Conservation (phyloP, 2,329 filamentous ascomycete genomes). For the Colletotrichum brevisporum region DNA sequence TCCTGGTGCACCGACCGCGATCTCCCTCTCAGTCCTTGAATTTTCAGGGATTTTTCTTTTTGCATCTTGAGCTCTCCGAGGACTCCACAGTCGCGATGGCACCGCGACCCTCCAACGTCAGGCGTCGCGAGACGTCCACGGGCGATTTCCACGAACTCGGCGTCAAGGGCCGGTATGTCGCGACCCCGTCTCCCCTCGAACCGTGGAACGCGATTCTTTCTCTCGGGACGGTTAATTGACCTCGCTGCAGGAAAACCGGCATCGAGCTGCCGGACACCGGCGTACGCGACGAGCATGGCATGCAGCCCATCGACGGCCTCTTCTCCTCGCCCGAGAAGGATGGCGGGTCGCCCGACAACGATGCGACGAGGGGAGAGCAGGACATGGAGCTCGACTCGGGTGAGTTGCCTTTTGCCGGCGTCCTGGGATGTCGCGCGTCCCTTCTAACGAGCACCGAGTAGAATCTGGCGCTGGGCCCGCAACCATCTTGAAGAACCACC, state of each 20-base stretch:
- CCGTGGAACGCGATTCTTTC: background rate
- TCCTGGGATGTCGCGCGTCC: background rate
- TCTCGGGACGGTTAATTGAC: background rate
- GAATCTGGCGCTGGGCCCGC: slow-evolving; percentile 68
- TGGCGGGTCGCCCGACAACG: slow-evolving; percentile 44
- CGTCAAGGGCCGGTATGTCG: slow-evolving; percentile 62
- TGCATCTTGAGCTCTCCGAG: background rate
- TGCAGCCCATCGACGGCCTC: slow-evolving; percentile 88
- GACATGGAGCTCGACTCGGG: slow-evolving; percentile 69
- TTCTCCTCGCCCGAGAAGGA: slow-evolving; percentile 87
- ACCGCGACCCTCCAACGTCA: slow-evolving; percentile 32
- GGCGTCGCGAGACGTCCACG: slow-evolving; percentile 51
- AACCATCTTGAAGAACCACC: slow-evolving; percentile 64
- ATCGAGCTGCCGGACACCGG: slow-evolving; percentile 84
- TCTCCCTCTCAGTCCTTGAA: background rate
- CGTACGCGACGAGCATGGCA: slow-evolving; percentile 89
- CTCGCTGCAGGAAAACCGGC: slow-evolving; percentile 84
- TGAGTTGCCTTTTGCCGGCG: slow-evolving; percentile 51
- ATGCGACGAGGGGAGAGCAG: slow-evolving; percentile 54
- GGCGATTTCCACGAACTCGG: slow-evolving; percentile 63
- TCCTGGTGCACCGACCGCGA: background rate
- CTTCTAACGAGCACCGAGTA: slow-evolving; percentile 49
- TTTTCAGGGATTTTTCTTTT: background rate
- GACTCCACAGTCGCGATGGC: slow-evolving; percentile 31
- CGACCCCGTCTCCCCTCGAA: background rate